Conservation (phyloP, 129 eudicot genomes). For the Heracleum sosnowskyi region DNA sequence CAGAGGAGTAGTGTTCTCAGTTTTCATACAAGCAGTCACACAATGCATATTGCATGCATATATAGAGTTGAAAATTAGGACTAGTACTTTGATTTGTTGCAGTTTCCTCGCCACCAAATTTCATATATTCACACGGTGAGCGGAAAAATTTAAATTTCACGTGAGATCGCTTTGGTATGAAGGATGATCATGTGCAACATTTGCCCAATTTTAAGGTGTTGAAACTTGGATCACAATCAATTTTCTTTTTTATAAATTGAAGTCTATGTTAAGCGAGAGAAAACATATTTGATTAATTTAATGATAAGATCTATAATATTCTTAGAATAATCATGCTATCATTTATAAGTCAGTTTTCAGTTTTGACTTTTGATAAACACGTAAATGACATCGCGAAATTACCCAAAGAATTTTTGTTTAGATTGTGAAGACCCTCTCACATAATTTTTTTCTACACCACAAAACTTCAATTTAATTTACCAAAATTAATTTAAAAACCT, state of each 20-base stretch:
- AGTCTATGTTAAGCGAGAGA: neutral
- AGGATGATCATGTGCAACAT: conserved; percentile 21
- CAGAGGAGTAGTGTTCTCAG: neutral
- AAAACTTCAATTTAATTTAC: no score
- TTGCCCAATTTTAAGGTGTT: conserved; percentile 5
- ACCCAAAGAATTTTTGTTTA: no score
- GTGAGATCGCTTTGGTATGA: conserved; percentile 12
- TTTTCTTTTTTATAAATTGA: neutral
- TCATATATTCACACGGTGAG: conserved; percentile 9
- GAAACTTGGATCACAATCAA: neutral
- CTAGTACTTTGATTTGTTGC: neutral
- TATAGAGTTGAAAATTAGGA: neutral
- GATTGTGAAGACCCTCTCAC: no score
- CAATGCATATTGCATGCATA: neutral
- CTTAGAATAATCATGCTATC: no score
- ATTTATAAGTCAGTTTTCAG: no score
- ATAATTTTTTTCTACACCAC: no score
- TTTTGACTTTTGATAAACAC: no score
- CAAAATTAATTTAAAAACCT: no score
- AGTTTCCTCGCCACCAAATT: conserved; percentile 9
- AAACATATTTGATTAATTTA: no score
- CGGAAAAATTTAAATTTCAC: conserved; percentile 4
- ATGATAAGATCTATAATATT: no score
- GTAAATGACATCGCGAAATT: no score
- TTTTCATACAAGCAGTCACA: neutral